Conservation (phyloP, 2,329 filamentous ascomycete genomes). For the Sordariomycetes sp. region DNA sequence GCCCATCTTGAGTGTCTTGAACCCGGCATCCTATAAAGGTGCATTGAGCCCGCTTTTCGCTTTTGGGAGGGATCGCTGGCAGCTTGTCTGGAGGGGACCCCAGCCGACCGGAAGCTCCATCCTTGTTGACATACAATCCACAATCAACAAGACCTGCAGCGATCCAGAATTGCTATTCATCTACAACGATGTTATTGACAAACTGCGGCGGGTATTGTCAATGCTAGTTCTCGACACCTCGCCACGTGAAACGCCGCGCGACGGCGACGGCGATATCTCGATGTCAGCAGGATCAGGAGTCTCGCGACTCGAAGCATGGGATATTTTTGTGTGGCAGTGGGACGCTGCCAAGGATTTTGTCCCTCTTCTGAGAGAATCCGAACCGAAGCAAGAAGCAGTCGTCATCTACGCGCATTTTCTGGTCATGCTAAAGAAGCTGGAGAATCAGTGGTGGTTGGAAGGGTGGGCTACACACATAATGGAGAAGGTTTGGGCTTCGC, state of each 20-base stretch:
- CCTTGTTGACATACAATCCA: conserved; percentile 11
- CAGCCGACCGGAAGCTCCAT: conserved; percentile 4
- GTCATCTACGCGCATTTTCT: conserved; percentile 25
- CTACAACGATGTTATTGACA: conserved; percentile 10
- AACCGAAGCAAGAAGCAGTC: conserved; percentile 18
- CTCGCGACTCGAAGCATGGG: conserved; percentile 19
- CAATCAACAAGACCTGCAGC: conserved; percentile 9
- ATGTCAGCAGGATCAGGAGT: not conserved
- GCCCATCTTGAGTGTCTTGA: conserved; percentile 13
- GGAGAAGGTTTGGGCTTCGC: conserved; percentile 15
- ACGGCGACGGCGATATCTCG: not conserved
- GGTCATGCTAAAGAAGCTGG: conserved; percentile 19
- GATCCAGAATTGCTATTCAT: conserved; percentile 10
- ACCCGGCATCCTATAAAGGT: conserved; percentile 8
- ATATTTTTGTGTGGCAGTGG: conserved; percentile 31
- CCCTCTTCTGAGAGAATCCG: conserved; percentile 16
- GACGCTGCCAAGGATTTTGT: conserved; percentile 23
- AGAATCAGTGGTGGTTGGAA: conserved; percentile 25
- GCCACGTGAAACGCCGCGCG: too few relatives aligned
- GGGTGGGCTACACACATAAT: conserved; percentile 24
- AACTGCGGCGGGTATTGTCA: conserved; percentile 11
- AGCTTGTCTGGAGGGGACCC: conserved; percentile 5
- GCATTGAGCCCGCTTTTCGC: conserved; percentile 9
- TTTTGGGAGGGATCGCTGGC: conserved; percentile 14
- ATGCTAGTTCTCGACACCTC: too few relatives aligned